Evolutionary conservation across 2,329 filamentous ascomycete genomes (phyloP), one percentile per base, ranked within the genome.

Genomic region (Lithohypha guttulata): DNA sequence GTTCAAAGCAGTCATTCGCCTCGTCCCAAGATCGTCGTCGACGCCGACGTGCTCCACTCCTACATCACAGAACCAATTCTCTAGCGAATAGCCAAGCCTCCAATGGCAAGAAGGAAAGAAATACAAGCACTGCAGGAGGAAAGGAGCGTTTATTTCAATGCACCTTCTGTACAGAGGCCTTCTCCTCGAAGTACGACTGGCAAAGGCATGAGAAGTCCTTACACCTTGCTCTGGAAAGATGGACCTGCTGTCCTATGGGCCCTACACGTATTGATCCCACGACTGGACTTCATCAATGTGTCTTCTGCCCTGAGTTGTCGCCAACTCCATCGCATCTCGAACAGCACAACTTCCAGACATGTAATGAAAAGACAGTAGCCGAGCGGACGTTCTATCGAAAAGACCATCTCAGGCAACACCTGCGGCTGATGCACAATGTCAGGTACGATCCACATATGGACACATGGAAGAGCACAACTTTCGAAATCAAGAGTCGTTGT

Each of bases 381-480:
- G 70, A 75, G 41, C 65, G 75, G 23, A 75, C 71, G 0, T 75
- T 75, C 54, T 74, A 71, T 50, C 61, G 71, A 7, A 75, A 75
- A 53, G 71, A 75, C 44, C 71, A 75, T 48, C 58, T 75, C 1
- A 58, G 68, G 29, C 71, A 75, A 49, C 71, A 75, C 52, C 52
- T 75, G 25, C 63, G 69, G n/a, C 56, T 74, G 18, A 68, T 73
- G 55, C 71, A 75, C 47, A 62, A 61, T 25, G 66, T 64, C 43
- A 67, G 67, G 42, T 64, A 72, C 55, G 47, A 59, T 4, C 56
- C 57, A 18, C 42, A 46, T 26, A 73, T 76, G 60, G 68, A 74
- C 6, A 56, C 55, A 3, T 78, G 73, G 72, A 71, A 72, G 51
- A 62, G 62, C 6, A 62, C 65, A 19, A 62, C 62, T 2, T 60